Evolutionary conservation across 371 early-diverging fungal genomes (phyloP).

Genomic region (Rhizopus microsporus): DNA sequence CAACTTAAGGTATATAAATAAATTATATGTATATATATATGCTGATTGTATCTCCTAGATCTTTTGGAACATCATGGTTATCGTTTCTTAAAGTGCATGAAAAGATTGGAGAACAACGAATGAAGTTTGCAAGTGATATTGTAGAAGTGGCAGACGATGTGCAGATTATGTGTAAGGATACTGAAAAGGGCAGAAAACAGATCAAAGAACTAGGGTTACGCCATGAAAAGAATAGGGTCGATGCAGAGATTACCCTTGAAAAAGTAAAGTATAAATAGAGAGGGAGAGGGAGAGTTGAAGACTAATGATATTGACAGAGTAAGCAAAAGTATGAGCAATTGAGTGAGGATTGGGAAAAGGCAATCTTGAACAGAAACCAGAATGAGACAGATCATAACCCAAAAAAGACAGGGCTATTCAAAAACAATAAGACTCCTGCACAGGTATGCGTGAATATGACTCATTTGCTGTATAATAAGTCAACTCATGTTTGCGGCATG

Average conservation of each 20-base stretch:
- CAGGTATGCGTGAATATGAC: slow-evolving; percentile 36
- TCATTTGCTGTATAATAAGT: neutral
- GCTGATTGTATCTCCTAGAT: slow-evolving; percentile 20
- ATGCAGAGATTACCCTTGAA: slow-evolving; percentile 69
- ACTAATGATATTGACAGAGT: slow-evolving; percentile 34
- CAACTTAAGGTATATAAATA: slow-evolving; percentile 33
- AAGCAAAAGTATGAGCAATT: slow-evolving; percentile 66
- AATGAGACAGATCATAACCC: slow-evolving; percentile 44
- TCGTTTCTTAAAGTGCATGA: slow-evolving; percentile 71
- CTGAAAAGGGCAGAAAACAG: slow-evolving; percentile 77
- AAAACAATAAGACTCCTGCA: slow-evolving; percentile 51
- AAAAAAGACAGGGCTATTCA: slow-evolving; percentile 53
- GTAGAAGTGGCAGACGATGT: slow-evolving; percentile 71
- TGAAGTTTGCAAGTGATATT: slow-evolving; percentile 62
- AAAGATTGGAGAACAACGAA: slow-evolving; percentile 67
- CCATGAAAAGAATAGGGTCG: slow-evolving; percentile 63
- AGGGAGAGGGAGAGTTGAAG: neutral
- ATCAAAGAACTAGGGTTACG: slow-evolving; percentile 72
- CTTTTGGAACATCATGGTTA: slow-evolving; percentile 59
- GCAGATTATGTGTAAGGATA: slow-evolving; percentile 68
- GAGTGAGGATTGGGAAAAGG: slow-evolving; percentile 79
- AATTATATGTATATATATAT: neutral
- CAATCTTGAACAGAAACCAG: slow-evolving; percentile 59
- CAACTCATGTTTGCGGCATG: neutral
- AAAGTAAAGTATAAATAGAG: slow-evolving; percentile 61